phyloP scores from a whole-genome alignment of 257 asterid species.

The Rubia yunnanensis region DNA sequence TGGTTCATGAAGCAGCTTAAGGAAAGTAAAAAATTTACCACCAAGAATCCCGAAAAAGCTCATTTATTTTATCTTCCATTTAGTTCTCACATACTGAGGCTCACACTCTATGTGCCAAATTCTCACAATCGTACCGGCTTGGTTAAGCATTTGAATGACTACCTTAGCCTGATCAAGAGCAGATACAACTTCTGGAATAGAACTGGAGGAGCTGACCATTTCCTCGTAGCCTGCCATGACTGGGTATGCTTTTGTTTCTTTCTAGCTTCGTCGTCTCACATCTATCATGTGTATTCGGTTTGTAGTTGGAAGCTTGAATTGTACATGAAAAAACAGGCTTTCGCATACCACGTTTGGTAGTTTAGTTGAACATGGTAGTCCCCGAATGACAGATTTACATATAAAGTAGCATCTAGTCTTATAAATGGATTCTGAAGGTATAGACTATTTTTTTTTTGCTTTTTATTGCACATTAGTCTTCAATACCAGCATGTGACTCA shows the following conservation, averaged over 20 bases:
- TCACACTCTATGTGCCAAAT: slow-evolving; percentile 34
- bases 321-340: no score
- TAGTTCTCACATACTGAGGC: slow-evolving; percentile 39
- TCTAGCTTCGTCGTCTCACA: no score
- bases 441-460: neutral
- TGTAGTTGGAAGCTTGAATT: no score
- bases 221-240: slow-evolving; percentile 57
- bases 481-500: neutral
- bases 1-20: slow-evolving; percentile 51
- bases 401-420: neutral
- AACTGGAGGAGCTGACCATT: slow-evolving; percentile 51
- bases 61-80: slow-evolving; percentile 52
- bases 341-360: no score
- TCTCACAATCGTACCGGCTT: slow-evolving; percentile 35
- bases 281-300: no score
- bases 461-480: neutral
- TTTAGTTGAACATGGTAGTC: neutral
- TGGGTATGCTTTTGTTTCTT: slow-evolving; percentile 31
- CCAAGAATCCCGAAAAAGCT: slow-evolving; percentile 32
- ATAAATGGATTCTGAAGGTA: neutral
- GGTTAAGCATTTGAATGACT: slow-evolving; percentile 22
- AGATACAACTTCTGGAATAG: slow-evolving; percentile 55
- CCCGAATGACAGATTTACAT: neutral
- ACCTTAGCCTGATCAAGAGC: slow-evolving; percentile 20
- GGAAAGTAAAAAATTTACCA: slow-evolving; percentile 28